These are phyloP conservation scores for Anacardium occidentale DNA, from an alignment of 345 rosid species.

Conservation along the genomic window DNA sequence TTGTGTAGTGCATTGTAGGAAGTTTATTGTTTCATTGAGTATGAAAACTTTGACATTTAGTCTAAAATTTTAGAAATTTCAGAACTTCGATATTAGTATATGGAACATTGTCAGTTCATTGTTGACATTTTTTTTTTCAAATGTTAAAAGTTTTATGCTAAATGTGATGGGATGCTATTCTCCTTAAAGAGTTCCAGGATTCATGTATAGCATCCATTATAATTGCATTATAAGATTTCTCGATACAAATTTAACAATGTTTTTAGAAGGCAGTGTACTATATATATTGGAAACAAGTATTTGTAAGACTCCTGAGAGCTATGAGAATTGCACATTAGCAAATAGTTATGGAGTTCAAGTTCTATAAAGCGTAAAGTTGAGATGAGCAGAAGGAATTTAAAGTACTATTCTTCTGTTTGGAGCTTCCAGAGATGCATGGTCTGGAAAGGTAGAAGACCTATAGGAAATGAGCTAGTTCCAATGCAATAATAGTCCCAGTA, in stretches of 20 bases:
- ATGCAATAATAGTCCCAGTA: neutral
- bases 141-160: no score
- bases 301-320: neutral
- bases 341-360: neutral
- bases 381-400: neutral
- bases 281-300: neutral
- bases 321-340: neutral
- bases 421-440: neutral
- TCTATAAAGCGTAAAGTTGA: neutral
- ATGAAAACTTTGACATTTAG: neutral
- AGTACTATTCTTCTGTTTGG: neutral
- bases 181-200: no score
- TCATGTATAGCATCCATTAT: no score
- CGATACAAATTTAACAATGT: neutral
- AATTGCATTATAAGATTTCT: neutral
- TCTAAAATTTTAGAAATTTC: neutral
- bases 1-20: neutral
- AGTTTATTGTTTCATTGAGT: neutral
- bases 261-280: neutral
- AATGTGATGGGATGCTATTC: no score
- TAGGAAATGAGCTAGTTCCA: neutral
- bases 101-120: neutral
- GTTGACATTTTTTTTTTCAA: no score
- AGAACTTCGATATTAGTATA: neutral
- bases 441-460: neutral